Percentiles rank a stretch among this genome's conserved stretches.
These are phyloP conservation scores for Radiomyces spectabilis DNA, from an alignment of 192 early-diverging fungal genomes.

Conservation along the genomic window DNA sequence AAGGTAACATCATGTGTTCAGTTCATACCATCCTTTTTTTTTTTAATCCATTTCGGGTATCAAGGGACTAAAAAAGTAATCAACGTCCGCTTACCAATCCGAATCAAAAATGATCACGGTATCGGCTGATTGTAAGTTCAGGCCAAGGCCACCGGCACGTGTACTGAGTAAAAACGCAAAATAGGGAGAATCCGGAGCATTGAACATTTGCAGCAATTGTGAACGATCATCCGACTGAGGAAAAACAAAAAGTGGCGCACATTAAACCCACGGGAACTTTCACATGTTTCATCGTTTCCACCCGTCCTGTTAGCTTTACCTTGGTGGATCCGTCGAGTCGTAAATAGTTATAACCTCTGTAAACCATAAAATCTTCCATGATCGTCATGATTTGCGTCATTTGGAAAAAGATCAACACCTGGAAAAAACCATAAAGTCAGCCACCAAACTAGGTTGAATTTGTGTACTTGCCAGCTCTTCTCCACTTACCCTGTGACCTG, in stretches of 20 bases:
- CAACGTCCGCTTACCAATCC: constrained; percentile 69
- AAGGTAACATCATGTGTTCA: too few species aligned
- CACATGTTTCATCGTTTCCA: too few species aligned
- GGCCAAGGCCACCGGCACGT: constrained; percentile 91
- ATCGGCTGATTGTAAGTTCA: constrained; percentile 95
- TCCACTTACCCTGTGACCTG: constrained; percentile 72
- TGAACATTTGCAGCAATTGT: constrained; percentile 74
- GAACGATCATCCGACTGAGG: constrained; percentile 73
- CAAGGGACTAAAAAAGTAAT: not conserved
- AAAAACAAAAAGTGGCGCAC: not conserved
- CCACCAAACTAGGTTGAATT: not conserved
- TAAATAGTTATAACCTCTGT: constrained; percentile 63
- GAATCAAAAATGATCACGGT: constrained; percentile 98
- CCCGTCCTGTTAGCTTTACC: too few species aligned
- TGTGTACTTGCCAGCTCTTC: not conserved
- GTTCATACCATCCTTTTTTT: not conserved
- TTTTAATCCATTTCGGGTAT: not conserved
- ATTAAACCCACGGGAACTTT: too few species aligned
- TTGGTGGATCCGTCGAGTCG: constrained; percentile 91
- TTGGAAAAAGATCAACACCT: constrained; percentile 76
- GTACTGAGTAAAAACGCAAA: constrained; percentile 94
- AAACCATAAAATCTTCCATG: constrained; percentile 91
- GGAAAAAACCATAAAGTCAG: not conserved
- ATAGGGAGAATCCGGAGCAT: constrained; percentile 68
- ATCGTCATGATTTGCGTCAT: constrained; percentile 93